Evolutionary conservation across 1,139 yeast species (phyloP), one percentile per base, ranked within the genome.

Genomic region (Scheffersomyces titani): DNA sequence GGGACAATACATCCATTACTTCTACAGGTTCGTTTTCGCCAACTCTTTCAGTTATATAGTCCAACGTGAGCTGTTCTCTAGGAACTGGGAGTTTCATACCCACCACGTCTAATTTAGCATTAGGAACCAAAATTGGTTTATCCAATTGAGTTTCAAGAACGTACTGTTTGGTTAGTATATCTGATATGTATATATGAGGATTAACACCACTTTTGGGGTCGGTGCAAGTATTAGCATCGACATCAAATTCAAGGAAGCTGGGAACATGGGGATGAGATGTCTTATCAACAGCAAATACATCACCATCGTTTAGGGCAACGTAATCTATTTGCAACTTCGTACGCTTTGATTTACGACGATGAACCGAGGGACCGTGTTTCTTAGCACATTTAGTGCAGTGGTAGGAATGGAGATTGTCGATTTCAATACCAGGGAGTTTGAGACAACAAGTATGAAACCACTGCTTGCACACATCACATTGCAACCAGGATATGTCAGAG

Each of bases 1-100:
- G 98, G 0, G 96, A 88, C 19, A 90, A 80, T 5, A 92, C 97
- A 67, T 92, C 97, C 96, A 91, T 90, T 1, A 92, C 97, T 59
- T 92, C 97, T 1, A 92, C 82, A 0, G 83, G 82, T 2, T 77
- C 73, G 49, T 87, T 89, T 1, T 73, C 81, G 0, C 97, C 97
- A 21, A 91, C 82, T 30, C 78, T 69, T 3, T 81, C 80, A 0
- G 90, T 78, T 1, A 92, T 82, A 57, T 83, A 77, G 53, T 83
- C 82, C 6, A 90, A 86, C 5, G 86, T 78, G 5, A 84, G 76
- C 0, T 77, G 70, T 18, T 68, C 68, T 24, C 70, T 68, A 6
- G 71, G 57, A 4, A 63, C 60, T 0, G 86, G 86, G 13, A 78
- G 63, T 48, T 62, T 47, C 71, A 84, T 76, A 0, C 85, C 81